phyloP scores from a whole-genome alignment of 305 asterid genomes.

The Nicotiana rustica region DNA sequence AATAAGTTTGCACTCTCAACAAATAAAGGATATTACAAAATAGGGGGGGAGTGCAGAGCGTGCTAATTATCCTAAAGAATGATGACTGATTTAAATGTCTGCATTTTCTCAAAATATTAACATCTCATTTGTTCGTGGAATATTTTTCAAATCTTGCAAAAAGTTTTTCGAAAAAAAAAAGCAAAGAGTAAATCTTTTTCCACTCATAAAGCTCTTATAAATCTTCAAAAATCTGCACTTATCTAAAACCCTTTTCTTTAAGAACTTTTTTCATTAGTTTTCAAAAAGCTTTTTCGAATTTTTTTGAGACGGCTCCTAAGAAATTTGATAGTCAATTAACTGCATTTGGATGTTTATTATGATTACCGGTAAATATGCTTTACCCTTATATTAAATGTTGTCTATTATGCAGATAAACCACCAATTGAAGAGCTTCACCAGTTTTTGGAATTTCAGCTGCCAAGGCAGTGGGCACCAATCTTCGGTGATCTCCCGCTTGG shows the following conservation, averaged over 20 bases:
- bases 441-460: slow-evolving; percentile 97
- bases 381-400: slow-evolving; percentile 21
- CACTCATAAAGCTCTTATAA: background rate
- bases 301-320: background rate
- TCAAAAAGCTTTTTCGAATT: background rate
- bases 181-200: background rate
- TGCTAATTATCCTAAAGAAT: slow-evolving; percentile 20
- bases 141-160: background rate
- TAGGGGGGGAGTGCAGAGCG: background rate
- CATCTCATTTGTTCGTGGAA: background rate
- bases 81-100: slow-evolving; percentile 30
- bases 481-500: slow-evolving; percentile 97
- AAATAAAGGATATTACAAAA: background rate
- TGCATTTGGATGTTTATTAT: slow-evolving; percentile 11
- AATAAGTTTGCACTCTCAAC: background rate
- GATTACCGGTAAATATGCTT: slow-evolving; percentile 8
- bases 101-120: background rate
- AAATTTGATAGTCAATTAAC: background rate
- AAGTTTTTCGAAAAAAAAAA: background rate
- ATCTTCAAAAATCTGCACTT: background rate
- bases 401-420: slow-evolving; percentile 81
- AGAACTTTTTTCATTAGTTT: background rate
- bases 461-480: slow-evolving; percentile 99
- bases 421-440: slow-evolving; percentile 98
- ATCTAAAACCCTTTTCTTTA: background rate